Evolutionary conservation across 805 yeast genomes (phyloP), one percentile per base, ranked within the genome.

Genomic region (Suhomyces emberorum): DNA sequence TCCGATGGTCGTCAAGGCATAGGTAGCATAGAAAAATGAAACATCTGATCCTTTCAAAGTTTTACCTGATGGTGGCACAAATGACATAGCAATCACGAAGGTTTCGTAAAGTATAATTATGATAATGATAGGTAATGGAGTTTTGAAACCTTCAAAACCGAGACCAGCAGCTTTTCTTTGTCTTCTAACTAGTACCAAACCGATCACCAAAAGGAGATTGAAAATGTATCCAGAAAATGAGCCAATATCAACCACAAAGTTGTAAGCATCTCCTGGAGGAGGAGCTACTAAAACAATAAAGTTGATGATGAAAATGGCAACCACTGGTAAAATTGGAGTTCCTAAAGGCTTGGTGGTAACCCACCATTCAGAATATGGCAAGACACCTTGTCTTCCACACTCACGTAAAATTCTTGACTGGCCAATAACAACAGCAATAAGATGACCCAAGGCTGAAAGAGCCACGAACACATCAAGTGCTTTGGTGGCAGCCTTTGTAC

Each of bases 61-160:
- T 3, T 68, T 68, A 28, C 41, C 42, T 35, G 56, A 44, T 17
- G 73, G 72, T 20, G 72, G 72, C 22, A 68, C 71, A 43, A 60
- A 68, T 0, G 71, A 62, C 57, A 67, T 59, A 12, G 59, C 63
- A 38, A 67, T 48, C n/a, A 68, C 72, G 42, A 67, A 62, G 7
- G 54, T 22, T 19, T 62, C 51, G 48, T 57, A 68, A 9, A 62
- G 40, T 5, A 65, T 42, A 4, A 61, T 55, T 27, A 68, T 38
- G 5, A 58, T 38, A 15, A 67, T 38, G n/a, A 61, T 38, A 2
- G 68, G 65, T 15, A 57, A 35, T 14, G 70, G 69, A 16, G 56
- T 48, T 30, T 57, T 59, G 46, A 55, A 62, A 2, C 62, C 69
- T 10, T 48, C 42, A 28, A 37, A 53, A 6, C 64, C 65, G 28